A percentile compares a stretch with the other conserved stretches of the same genome.
Evolutionary conservation across 2,329 filamentous ascomycete genomes (phyloP).

Genomic region (Microsporum canis): DNA sequence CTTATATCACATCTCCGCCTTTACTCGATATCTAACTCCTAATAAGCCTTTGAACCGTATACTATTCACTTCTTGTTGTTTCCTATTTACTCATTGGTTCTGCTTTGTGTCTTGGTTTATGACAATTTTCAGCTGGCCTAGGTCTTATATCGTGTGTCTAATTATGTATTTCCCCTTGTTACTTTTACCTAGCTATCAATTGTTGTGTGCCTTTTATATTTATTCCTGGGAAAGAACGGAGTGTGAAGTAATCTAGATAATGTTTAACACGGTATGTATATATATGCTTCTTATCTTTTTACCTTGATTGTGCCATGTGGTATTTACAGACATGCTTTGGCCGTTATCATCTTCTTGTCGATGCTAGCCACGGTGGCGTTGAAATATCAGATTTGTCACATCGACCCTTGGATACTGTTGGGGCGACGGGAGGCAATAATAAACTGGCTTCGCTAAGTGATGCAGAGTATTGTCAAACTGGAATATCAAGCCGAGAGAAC

Average conservation of each 20-base stretch:
- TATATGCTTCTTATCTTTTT: too few relatives aligned
- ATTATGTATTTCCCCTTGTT: background rate
- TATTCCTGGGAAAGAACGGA: background rate
- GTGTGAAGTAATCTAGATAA: background rate
- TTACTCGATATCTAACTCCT: background rate
- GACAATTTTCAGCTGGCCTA: background rate
- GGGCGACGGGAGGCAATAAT: too few relatives aligned
- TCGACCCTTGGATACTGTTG: too few relatives aligned
- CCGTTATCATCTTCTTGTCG: too few relatives aligned
- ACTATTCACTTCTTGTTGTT: background rate
- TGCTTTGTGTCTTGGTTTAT: slow-evolving; percentile 2
- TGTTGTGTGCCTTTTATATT: background rate
- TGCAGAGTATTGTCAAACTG: too few relatives aligned
- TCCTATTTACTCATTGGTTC: background rate
- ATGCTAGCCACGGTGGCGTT: too few relatives aligned
- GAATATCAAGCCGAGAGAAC: too few relatives aligned
- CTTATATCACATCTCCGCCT: background rate
- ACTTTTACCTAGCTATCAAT: background rate
- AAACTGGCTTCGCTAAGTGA: too few relatives aligned
- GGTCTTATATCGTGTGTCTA: background rate
- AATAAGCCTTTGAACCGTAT: background rate
- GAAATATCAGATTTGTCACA: too few relatives aligned
- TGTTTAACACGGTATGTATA: background rate
- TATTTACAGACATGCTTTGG: too few relatives aligned
- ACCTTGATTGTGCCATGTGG: too few relatives aligned